phyloP scores from a whole-genome alignment of 2,329 filamentous ascomycete genomes.

The Camptophora hylomeconis region DNA sequence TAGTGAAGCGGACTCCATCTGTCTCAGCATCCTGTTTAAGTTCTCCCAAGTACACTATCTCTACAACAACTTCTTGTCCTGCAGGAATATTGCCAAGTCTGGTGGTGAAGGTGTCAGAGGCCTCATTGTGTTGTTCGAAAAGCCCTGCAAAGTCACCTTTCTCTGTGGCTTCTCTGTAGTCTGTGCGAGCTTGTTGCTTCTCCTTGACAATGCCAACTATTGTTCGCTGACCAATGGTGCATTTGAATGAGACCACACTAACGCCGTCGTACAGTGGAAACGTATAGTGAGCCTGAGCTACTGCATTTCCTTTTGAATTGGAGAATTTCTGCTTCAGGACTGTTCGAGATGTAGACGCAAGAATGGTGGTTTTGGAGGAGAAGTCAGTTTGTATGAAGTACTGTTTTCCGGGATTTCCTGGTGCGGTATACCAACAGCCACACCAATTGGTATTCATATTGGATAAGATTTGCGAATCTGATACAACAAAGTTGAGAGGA shows the following conservation, averaged over 20 bases:
- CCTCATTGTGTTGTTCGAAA: constrained; percentile 46
- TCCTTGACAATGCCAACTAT: constrained; percentile 54
- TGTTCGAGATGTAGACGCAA: constrained; percentile 41
- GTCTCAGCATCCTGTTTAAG: constrained; percentile 58
- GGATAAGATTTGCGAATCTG: too few species aligned
- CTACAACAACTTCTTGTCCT: constrained; percentile 42
- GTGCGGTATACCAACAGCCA: constrained; percentile 10
- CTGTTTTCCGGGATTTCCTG: constrained; percentile 15
- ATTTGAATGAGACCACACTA: constrained; percentile 55
- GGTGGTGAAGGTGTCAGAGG: constrained; percentile 55
- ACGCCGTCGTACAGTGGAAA: constrained; percentile 65
- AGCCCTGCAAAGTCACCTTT: constrained; percentile 51
- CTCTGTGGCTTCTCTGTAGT: constrained; percentile 46
- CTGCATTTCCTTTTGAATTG: constrained; percentile 35
- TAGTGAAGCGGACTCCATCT: constrained; percentile 55
- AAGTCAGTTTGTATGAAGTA: constrained; percentile 49
- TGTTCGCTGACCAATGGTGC: constrained; percentile 43
- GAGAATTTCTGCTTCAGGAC: constrained; percentile 46
- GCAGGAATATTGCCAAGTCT: constrained; percentile 55
- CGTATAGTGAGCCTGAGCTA: constrained; percentile 48
- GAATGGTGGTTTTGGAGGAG: constrained; percentile 47
- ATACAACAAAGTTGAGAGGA: too few species aligned
- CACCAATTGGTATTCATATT: too few species aligned
- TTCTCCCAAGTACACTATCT: constrained; percentile 56
- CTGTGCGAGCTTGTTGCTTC: constrained; percentile 45